Evolutionary conservation across 495 filamentous ascomycete species (phyloP).

Genomic region (Aspergillus heteromorphus): DNA sequence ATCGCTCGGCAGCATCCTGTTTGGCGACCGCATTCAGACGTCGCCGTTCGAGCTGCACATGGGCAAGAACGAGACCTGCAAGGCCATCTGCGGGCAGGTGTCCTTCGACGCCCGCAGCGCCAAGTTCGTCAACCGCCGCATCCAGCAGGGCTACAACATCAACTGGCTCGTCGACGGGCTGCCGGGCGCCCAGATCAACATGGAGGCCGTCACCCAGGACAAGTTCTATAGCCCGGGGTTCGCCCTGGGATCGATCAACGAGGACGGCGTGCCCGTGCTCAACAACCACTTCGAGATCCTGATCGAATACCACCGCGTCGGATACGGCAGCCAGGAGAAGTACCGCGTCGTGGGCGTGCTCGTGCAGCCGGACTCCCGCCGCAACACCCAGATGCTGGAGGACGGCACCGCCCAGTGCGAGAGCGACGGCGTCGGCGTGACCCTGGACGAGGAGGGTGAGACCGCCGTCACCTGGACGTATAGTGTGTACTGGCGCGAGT

Average conservation of each 20-base stretch:
- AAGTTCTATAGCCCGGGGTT: constrained; percentile 87
- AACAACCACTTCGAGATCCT: constrained; percentile 94
- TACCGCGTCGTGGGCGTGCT: constrained; percentile 87
- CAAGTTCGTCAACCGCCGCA: constrained; percentile 74
- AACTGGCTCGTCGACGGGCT: constrained; percentile 96
- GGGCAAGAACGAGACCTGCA: constrained; percentile 79
- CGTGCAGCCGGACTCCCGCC: constrained; percentile 71
- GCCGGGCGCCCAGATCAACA: constrained; percentile 74
- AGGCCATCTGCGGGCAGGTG: constrained; percentile 60
- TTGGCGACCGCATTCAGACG: constrained; percentile 90
- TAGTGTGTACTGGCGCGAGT: constrained; percentile 77
- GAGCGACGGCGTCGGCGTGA: constrained; percentile 41
- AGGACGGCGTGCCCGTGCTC: constrained; percentile 52
- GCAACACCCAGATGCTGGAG: constrained; percentile 49
- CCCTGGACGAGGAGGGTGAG: constrained; percentile 59
- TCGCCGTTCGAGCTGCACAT: constrained; percentile 87
- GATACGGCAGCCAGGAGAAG: constrained; percentile 49
- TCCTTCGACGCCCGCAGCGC: constrained; percentile 64
- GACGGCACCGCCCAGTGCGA: constrained; percentile 60
- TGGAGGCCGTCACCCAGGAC: constrained; percentile 64
- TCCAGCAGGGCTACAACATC: constrained; percentile 76
- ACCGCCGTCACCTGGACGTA: constrained; percentile 84
- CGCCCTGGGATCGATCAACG: constrained; percentile 62
- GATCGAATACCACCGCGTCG: constrained; percentile 85
- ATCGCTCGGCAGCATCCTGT: constrained; percentile 91